Evolutionary conservation across 108 stramenopile genomes (phyloP).

Genomic region (Epithemia pelagica): DNA sequence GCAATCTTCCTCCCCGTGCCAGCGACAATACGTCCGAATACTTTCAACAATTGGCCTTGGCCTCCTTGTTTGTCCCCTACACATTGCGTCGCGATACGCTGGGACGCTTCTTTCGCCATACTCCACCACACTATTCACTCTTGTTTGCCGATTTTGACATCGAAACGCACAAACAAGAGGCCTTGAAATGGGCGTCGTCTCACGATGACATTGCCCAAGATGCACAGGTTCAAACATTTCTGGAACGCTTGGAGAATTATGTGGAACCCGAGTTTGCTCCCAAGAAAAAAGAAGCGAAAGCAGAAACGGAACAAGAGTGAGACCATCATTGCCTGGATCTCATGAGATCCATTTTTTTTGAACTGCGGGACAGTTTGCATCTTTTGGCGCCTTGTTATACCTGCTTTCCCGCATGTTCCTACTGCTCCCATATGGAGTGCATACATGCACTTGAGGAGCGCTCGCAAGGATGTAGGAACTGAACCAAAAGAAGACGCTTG

Average conservation of each 20-base stretch:
- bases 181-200: not conserved
- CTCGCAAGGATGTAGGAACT: no score
- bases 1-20: not conserved
- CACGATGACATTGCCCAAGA: not conserved
- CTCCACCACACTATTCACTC: constrained; percentile 4
- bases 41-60: constrained; percentile 5
- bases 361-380: no score
- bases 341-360: no score
- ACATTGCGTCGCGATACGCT: not conserved
- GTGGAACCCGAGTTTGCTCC: constrained; percentile 6
- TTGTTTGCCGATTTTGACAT: constrained; percentile 7
- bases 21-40: not conserved
- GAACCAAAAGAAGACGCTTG: no score
- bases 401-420: no score
- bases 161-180: not conserved
- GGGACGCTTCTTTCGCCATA: not conserved
- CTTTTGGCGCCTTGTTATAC: no score
- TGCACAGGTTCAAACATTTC: not conserved
- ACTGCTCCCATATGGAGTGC: no score
- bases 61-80: constrained; percentile 11
- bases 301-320: not conserved
- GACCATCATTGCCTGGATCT: no score
- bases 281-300: not conserved
- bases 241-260: not conserved
- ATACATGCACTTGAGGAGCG: no score